These are phyloP conservation scores for Creolimax fragrantissima DNA, from an alignment of 78 protist species.

Conservation along the genomic window DNA sequence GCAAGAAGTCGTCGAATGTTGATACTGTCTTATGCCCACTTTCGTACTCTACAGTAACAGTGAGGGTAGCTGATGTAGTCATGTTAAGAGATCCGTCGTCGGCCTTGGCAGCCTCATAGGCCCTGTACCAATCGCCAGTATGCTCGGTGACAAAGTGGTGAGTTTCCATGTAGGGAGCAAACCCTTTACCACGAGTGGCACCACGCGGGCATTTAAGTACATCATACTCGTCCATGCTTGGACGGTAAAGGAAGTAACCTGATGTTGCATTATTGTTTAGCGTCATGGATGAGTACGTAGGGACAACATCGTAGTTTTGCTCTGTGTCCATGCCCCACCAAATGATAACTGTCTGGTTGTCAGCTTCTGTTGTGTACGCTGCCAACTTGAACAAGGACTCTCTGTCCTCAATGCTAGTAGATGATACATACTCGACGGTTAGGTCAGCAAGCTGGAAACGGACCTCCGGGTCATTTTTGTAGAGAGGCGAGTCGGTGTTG, in stretches of 20 bases:
- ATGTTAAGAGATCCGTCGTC: not conserved
- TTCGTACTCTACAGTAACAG: not conserved
- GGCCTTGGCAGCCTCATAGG: not conserved
- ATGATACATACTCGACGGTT: not conserved
- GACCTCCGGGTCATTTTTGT: not conserved
- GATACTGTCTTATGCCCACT: not conserved
- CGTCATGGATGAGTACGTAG: not conserved
- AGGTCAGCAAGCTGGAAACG: not conserved
- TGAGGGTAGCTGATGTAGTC: not conserved
- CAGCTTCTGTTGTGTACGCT: not conserved
- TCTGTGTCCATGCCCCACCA: not conserved
- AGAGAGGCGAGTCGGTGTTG: not conserved
- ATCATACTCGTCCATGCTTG: not conserved
- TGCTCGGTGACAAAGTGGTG: not conserved
- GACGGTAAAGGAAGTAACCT: not conserved
- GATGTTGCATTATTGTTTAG: not conserved
- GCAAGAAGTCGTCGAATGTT: not conserved
- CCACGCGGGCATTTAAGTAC: not conserved
- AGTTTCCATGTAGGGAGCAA: not conserved
- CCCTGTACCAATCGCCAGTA: not conserved
- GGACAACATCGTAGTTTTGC: not conserved
- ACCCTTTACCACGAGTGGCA: not conserved
- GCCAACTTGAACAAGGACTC: not conserved
- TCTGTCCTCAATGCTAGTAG: not conserved
- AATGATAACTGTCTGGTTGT: not conserved